phyloP scores from a whole-genome alignment of 2,329 filamentous ascomycete species.

The Mycosphaerella sp. region DNA sequence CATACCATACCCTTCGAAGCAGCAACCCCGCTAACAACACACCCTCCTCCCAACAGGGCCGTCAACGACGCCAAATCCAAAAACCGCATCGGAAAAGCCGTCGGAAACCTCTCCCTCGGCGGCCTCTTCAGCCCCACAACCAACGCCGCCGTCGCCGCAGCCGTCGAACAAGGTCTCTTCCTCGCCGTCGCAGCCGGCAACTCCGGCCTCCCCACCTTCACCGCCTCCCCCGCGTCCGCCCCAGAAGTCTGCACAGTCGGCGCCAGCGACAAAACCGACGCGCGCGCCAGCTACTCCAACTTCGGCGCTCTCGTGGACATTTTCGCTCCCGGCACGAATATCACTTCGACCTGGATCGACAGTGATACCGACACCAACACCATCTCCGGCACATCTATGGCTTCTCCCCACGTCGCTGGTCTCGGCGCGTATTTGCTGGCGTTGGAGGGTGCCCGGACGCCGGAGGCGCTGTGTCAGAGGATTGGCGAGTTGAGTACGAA shows the following conservation, averaged over 20 bases:
- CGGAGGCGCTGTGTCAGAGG: constrained; percentile 42
- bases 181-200: constrained; percentile 38
- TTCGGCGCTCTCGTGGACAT: constrained; percentile 38
- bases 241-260: constrained; percentile 35
- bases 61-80: constrained; percentile 57
- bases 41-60: no score
- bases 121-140: constrained; percentile 35
- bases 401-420: constrained; percentile 61
- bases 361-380: constrained; percentile 40
- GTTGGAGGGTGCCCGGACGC: constrained; percentile 42
- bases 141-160: constrained; percentile 36
- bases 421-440: constrained; percentile 62
- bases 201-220: constrained; percentile 29
- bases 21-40: not conserved
- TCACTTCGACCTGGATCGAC: constrained; percentile 46
- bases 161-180: constrained; percentile 38
- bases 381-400: constrained; percentile 59
- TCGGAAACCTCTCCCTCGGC: constrained; percentile 39
- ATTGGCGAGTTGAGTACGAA: constrained; percentile 42
- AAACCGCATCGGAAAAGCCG: constrained; percentile 60
- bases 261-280: constrained; percentile 31
- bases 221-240: constrained; percentile 33
- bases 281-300: constrained; percentile 37
- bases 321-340: constrained; percentile 42
- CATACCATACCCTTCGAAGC: no score